Evolutionary conservation across 441 rosid species (phyloP), one percentile per base, ranked within the genome.

Genomic region (Adansonia gregorii): DNA sequence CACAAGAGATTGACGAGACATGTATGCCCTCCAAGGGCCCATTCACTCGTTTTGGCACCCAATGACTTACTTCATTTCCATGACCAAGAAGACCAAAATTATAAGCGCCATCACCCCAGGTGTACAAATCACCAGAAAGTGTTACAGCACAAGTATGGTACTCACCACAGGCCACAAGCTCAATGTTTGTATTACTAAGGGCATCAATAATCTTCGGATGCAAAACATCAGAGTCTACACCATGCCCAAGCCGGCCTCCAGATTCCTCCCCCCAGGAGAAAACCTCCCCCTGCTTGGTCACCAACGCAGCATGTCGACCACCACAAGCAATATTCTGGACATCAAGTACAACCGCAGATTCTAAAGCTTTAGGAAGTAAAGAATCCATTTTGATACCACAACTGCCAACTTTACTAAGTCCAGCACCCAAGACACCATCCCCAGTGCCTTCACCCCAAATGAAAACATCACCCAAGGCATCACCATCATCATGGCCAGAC

Each of bases 401-500:
- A 85, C 87, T 89, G 80, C 91, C 93, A 84, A 86, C 83, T 87
- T 86, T 88, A 68, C 86, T 93, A 79, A 71, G 76, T 78, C 98
- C 99, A 79, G 98, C 97, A 83, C 99, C 99, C 81, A 93, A 76
- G 78, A 86, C 84, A 79, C 95, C 97, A 81, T 95, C 99, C 52
- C 92, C 97, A 7, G 86, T 89, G 79, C 93, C 93, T 84, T 95
- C 97, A 43, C 99, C 98, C 99, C 99, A 95, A 60, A 95, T 87
- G 82, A 90, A 91, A 83, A 95, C 98, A 90, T 95, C 99, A 55
- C 98, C 98, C 80, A 95, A 73, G 63, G 99, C 95, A 84, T 93
- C 98, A 72, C 98, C 95, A 75, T 95, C 99, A 85, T 95, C 98
- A 87, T 95, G 97, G 78, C 99, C 99, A 84, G 99, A 95, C 72